A percentile compares a stretch with the other conserved stretches of the same genome.
phyloP scores from a whole-genome alignment of 2,329 filamentous ascomycete genomes.

The Penicillium digitatum region DNA sequence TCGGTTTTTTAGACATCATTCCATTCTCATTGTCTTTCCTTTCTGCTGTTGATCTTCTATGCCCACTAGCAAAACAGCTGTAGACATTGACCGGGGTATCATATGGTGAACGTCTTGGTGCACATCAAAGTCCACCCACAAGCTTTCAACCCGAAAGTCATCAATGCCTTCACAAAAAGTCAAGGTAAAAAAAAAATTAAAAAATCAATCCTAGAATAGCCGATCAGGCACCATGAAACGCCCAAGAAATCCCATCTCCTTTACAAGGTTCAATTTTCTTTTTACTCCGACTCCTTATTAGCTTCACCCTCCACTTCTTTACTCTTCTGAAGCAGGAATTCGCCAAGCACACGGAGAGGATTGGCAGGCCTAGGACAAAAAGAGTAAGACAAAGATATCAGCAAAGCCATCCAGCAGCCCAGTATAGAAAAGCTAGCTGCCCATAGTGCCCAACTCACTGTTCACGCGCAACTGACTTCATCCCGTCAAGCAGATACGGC shows the following conservation, averaged over 20 bases:
- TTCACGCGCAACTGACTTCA: constrained; percentile 68
- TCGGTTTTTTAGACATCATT: background rate
- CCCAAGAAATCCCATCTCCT: background rate
- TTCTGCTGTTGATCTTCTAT: background rate
- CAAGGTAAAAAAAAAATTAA: background rate
- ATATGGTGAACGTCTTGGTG: background rate
- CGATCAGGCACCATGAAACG: constrained; percentile 4
- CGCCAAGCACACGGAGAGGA: constrained; percentile 64
- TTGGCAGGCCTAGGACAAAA: constrained; percentile 56
- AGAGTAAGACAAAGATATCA: background rate
- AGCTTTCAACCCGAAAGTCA: background rate
- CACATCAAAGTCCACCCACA: background rate
- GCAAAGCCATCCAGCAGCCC: background rate
- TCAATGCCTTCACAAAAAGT: background rate
- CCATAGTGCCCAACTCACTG: constrained; percentile 54
- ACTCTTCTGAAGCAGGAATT: constrained; percentile 66
- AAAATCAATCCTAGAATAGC: background rate
- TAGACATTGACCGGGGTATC: background rate
- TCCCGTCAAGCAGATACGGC: constrained; percentile 64
- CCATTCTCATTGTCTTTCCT: background rate
- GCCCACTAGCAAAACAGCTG: background rate
- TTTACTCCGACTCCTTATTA: constrained; percentile 28
- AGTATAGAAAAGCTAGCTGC: background rate
- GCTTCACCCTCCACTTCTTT: constrained; percentile 56
- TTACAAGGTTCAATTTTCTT: no score